Conservation (phyloP, 352 stramenopile species). For the Phytophthora ohioensis region DNA sequence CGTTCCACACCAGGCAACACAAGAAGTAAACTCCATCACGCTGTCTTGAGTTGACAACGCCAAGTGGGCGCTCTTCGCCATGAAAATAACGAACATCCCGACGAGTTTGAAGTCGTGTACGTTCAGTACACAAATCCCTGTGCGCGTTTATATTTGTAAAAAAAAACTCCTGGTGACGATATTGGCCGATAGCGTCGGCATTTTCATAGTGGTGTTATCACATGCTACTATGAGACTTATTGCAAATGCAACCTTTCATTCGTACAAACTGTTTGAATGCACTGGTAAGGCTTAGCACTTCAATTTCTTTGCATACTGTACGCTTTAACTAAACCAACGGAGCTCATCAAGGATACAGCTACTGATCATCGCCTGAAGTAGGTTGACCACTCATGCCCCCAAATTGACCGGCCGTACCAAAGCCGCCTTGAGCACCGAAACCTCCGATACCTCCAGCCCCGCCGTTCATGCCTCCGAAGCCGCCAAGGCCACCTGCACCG, state of each 20-base stretch:
- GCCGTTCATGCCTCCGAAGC: slow-evolving; percentile 16
- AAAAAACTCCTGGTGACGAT: slow-evolving; percentile 63
- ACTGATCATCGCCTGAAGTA: slow-evolving; percentile 4
- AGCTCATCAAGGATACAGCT: background rate
- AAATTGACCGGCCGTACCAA: slow-evolving; percentile 8
- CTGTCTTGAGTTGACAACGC: slow-evolving; percentile 56
- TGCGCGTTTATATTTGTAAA: background rate
- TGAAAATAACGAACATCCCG: too few species aligned
- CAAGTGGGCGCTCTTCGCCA: slow-evolving; percentile 69
- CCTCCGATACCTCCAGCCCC: slow-evolving; percentile 16
- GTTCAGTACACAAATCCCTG: slow-evolving; percentile 59
- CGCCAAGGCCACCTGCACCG: background rate
- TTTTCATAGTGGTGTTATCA: slow-evolving; percentile 75
- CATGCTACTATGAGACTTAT: slow-evolving; percentile 40
- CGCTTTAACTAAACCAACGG: background rate
- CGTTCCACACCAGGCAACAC: slow-evolving; percentile 46
- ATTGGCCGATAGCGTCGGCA: slow-evolving; percentile 72
- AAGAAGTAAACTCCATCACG: slow-evolving; percentile 47
- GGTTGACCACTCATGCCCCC: slow-evolving; percentile 14
- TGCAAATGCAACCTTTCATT: too few species aligned
- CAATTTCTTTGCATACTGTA: background rate
- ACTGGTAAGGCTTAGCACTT: background rate
- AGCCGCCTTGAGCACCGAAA: slow-evolving; percentile 7
- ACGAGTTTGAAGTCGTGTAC: too few species aligned
- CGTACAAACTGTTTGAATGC: too few species aligned